These are phyloP conservation scores for Saksenaea vasiformis DNA, from an alignment of 371 early-diverging fungal genomes.

Conservation along the genomic window DNA sequence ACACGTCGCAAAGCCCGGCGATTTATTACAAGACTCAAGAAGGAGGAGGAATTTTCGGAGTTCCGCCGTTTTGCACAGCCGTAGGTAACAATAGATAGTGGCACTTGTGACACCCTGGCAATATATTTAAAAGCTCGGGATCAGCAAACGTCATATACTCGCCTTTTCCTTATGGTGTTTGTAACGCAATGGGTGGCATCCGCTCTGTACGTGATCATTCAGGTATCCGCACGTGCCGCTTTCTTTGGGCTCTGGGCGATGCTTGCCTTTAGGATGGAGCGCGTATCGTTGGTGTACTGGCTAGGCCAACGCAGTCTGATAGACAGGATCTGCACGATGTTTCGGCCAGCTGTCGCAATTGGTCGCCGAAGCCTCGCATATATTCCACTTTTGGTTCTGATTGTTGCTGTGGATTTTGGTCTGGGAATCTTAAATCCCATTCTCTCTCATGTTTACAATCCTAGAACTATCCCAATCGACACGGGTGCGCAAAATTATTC, in stretches of 20 bases:
- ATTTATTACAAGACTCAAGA: too few relatives aligned
- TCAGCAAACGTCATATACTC: too few relatives aligned
- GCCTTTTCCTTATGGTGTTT: neutral
- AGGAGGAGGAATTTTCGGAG: too few relatives aligned
- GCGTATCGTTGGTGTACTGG: neutral
- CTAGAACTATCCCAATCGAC: neutral
- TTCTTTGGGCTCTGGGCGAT: neutral
- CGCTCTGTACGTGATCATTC: neutral
- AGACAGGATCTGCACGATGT: neutral
- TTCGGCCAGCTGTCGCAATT: neutral
- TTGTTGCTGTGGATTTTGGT: neutral
- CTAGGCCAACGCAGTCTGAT: neutral
- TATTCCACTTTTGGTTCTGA: neutral
- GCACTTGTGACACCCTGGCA: too few relatives aligned
- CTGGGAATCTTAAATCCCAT: neutral
- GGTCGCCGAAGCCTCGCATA: neutral
- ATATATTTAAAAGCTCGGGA: too few relatives aligned
- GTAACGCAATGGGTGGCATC: neutral
- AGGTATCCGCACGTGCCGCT: neutral
- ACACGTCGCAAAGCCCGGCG: too few relatives aligned
- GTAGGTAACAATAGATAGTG: too few relatives aligned
- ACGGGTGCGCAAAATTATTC: too few relatives aligned
- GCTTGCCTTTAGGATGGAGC: neutral
- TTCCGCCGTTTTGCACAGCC: too few relatives aligned
- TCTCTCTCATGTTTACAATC: neutral